Percentiles rank a stretch among this genome's conserved stretches.
These are phyloP conservation scores for Pseudozyma hubeiensis DNA, from an alignment of 1,284 basidiomycete species.

Conservation along the genomic window DNA sequence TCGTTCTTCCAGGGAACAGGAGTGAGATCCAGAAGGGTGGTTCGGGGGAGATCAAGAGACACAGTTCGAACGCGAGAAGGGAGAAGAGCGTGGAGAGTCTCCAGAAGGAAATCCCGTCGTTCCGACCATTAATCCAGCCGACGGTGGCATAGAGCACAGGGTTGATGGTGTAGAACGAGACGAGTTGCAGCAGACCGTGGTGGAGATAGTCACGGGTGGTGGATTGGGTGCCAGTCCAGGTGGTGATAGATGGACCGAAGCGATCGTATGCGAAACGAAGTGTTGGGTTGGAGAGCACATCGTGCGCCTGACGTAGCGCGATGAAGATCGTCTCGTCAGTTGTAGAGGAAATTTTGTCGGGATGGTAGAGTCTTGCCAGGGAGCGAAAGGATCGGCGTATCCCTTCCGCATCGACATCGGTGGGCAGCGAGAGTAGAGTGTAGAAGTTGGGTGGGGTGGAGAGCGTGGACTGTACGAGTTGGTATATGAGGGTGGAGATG, in stretches of 20 bases:
- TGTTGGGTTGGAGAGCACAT: constrained; percentile 81
- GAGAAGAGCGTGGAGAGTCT: constrained; percentile 35
- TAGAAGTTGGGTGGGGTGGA: constrained; percentile 79
- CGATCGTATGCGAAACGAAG: constrained; percentile 87
- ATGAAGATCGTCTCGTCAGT: constrained; percentile 79
- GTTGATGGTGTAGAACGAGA: constrained; percentile 80
- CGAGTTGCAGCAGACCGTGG: constrained; percentile 76
- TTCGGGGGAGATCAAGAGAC: constrained; percentile 49
- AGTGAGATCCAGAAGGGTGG: constrained; percentile 70
- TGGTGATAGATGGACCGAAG: constrained; percentile 80
- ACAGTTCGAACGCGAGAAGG: constrained; percentile 61
- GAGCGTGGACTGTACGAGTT: constrained; percentile 74
- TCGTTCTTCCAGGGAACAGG: constrained; percentile 76
- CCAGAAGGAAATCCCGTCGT: constrained; percentile 72
- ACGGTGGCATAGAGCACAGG: constrained; percentile 75
- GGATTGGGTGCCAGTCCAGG: constrained; percentile 78
- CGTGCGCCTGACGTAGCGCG: constrained; percentile 79
- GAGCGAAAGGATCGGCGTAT: constrained; percentile 80
- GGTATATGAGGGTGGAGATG: constrained; percentile 78
- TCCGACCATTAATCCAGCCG: constrained; percentile 73
- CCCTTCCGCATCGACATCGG: constrained; percentile 75
- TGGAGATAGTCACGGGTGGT: constrained; percentile 76
- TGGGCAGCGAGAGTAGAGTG: constrained; percentile 76
- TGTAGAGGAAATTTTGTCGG: constrained; percentile 77
- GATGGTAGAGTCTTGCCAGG: constrained; percentile 81